phyloP scores from a whole-genome alignment of 2,329 filamentous ascomycete genomes.

The Colletotrichum zoysiae region DNA sequence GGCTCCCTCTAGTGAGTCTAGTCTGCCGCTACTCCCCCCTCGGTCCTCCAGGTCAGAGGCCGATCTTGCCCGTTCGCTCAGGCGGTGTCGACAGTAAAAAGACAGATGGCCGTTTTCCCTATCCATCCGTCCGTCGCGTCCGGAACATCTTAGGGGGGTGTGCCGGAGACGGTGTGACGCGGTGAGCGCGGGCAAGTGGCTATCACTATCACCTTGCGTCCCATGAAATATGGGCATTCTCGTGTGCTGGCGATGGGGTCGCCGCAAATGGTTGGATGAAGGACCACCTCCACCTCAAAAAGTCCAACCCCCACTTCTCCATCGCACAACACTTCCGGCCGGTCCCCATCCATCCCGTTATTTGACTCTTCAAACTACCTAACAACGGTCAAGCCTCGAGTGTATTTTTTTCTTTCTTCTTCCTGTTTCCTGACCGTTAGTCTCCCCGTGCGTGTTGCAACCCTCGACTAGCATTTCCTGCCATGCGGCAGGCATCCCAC shows the following conservation, averaged over 20 bases:
- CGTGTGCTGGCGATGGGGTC: conserved; percentile 22
- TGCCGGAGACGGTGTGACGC: conserved; percentile 21
- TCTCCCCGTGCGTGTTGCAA: conserved; percentile 14
- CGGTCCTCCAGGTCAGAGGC: background rate
- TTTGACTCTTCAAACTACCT: conserved; percentile 3
- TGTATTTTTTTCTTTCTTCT: background rate
- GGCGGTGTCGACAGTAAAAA: conserved; percentile 15
- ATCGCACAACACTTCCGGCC: conserved; percentile 22
- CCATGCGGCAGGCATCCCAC: conserved; percentile 21
- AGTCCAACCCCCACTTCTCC: conserved; percentile 17
- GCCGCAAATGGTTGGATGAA: conserved; percentile 25
- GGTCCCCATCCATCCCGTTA: conserved; percentile 10
- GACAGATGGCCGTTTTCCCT: conserved; percentile 23
- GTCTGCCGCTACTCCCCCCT: background rate
- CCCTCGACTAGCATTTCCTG: conserved; percentile 22
- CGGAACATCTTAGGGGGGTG: conserved; percentile 10
- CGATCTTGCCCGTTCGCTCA: conserved; percentile 18
- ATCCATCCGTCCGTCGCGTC: background rate
- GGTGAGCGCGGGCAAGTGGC: background rate
- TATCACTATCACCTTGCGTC: conserved; percentile 18
- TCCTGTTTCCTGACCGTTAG: background rate
- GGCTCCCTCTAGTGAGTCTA: background rate
- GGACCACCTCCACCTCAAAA: conserved; percentile 12
- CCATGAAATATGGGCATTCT: conserved; percentile 1
- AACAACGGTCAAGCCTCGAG: conserved; percentile 7